Evolutionary conservation across 257 asterid genomes (phyloP).

Genomic region (Solanum virginianum): DNA sequence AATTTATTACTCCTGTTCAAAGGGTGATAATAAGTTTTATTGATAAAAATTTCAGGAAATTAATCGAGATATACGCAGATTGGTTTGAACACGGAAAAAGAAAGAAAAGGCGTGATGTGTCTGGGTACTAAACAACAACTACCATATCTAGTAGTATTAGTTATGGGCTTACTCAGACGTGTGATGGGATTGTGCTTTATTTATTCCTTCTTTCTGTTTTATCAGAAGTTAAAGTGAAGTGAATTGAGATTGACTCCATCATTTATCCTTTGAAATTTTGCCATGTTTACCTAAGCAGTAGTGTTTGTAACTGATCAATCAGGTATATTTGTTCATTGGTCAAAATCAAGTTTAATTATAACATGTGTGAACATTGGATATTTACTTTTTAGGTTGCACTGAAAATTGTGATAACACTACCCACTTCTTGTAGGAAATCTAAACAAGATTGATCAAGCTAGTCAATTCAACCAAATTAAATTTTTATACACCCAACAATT

Average conservation of each 20-base stretch:
- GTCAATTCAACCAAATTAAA: not conserved
- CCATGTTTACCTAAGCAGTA: not conserved
- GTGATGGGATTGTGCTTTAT: slow-evolving; percentile 49
- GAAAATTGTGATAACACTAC: not conserved
- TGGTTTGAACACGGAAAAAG: not conserved
- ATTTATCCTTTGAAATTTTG: not conserved
- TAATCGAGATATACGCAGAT: not conserved
- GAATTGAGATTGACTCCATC: not conserved
- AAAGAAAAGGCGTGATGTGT: not conserved
- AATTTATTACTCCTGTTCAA: too few relatives aligned
- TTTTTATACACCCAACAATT: not conserved
- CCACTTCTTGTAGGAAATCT: not conserved
- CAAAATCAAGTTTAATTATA: not conserved
- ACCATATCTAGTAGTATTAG: slow-evolving; percentile 27
- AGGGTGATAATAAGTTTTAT: too few relatives aligned
- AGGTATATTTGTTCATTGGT: not conserved
- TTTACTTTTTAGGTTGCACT: not conserved
- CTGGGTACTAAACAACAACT: slow-evolving; percentile 1
- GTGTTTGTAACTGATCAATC: not conserved
- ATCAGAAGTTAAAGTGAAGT: not conserved
- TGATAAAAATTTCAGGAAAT: accelerated
- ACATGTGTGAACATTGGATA: not conserved
- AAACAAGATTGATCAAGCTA: not conserved
- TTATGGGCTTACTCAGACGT: slow-evolving; percentile 24
- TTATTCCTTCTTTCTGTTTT: not conserved